Conservation (phyloP, 805 yeast species). For the Saturnispora gosingensis region DNA sequence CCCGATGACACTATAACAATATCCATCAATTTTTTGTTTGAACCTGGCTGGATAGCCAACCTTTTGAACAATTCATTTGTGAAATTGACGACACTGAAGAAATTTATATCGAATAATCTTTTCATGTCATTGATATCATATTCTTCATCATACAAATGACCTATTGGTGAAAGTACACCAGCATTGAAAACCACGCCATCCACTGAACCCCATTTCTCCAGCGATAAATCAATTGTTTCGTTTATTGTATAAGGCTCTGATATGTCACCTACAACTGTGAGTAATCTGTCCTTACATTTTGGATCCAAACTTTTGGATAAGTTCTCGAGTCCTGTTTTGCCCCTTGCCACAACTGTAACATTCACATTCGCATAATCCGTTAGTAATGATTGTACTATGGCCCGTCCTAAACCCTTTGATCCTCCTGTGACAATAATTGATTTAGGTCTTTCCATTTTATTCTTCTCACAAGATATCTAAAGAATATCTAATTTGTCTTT, state of each 20-base stretch:
- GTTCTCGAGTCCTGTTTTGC: constrained; percentile 34
- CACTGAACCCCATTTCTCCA: constrained; percentile 43
- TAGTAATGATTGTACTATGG: constrained; percentile 50
- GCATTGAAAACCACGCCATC: constrained; percentile 71
- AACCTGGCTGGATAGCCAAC: constrained; percentile 36
- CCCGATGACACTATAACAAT: constrained; percentile 86
- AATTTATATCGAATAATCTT: constrained; percentile 60
- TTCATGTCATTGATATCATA: constrained; percentile 54
- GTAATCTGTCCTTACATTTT: constrained; percentile 42
- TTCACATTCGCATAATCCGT: constrained; percentile 23
- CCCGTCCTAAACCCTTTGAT: constrained; percentile 76
- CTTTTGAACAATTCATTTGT: constrained; percentile 42
- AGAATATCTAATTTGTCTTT: background rate
- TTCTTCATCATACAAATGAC: constrained; percentile 33
- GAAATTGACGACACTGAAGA: constrained; percentile 63
- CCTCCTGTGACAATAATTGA: constrained; percentile 49
- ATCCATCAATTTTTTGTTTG: background rate
- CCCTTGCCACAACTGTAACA: constrained; percentile 68
- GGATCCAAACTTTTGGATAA: constrained; percentile 29
- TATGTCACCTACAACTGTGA: constrained; percentile 52
- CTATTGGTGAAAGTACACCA: constrained; percentile 76
- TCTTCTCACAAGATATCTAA: background rate
- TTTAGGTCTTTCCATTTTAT: background rate
- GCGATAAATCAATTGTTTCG: constrained; percentile 36
- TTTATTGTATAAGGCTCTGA: constrained; percentile 31